A percentile compares a stretch with the other conserved stretches of the same genome.
phyloP scores from a whole-genome alignment of 1,284 basidiomycete species.

The Neolentinus lepideus region DNA sequence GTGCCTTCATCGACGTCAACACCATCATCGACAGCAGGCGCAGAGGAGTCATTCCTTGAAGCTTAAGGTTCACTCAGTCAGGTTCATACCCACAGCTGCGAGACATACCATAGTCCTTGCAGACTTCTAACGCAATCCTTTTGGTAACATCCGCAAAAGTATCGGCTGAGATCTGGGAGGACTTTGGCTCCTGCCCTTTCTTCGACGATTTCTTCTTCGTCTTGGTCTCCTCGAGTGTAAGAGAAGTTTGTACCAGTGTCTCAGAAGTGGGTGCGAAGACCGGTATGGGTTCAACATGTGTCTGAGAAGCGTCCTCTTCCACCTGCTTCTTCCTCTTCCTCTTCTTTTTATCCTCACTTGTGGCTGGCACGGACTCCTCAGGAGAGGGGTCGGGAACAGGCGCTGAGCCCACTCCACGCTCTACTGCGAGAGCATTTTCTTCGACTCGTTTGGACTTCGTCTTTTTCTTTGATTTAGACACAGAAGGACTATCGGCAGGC shows the following conservation, averaged over 20 bases:
- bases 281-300: background rate
- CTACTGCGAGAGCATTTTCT: background rate
- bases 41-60: background rate
- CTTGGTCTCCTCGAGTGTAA: background rate
- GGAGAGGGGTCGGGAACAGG: background rate
- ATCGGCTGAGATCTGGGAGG: background rate
- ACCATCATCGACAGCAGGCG: background rate
- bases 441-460: background rate
- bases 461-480: background rate
- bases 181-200: background rate
- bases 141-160: background rate
- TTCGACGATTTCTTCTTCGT: background rate
- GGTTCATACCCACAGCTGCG: background rate
- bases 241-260: no score
- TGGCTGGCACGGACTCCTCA: background rate
- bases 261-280: background rate
- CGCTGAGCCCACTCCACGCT: background rate
- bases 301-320: background rate
- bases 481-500: background rate
- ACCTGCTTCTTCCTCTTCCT: background rate
- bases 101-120: constrained; percentile 1
- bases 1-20: background rate
- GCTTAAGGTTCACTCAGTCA: background rate
- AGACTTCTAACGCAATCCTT: background rate
- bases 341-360: background rate